A percentile compares a stretch with the other conserved stretches of the same genome.
These are phyloP conservation scores for Schizonepeta tenuifolia DNA, from an alignment of 257 asterid species.

Conservation along the genomic window DNA sequence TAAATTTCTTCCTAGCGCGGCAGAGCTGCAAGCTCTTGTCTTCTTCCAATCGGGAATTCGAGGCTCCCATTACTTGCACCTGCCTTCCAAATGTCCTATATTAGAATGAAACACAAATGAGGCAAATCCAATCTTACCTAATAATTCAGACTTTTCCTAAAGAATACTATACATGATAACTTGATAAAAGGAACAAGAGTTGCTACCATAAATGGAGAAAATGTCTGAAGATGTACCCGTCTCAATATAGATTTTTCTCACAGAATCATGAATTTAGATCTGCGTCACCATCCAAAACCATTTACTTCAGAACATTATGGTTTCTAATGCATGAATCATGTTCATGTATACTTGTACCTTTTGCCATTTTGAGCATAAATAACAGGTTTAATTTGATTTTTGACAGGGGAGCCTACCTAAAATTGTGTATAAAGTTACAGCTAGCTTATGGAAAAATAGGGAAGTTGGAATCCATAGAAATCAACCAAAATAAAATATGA, in stretches of 20 bases:
- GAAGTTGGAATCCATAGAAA: not conserved
- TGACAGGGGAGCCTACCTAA: not conserved
- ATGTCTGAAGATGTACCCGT: not conserved
- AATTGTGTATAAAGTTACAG: not conserved
- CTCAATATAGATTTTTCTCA: not conserved
- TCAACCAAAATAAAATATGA: constrained; percentile 16
- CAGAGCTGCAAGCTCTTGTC: constrained; percentile 92
- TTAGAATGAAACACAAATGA: not conserved
- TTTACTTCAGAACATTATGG: not conserved
- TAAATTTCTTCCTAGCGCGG: constrained; percentile 83
- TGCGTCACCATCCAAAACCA: constrained; percentile 22
- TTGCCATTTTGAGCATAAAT: not conserved
- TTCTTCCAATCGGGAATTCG: constrained; percentile 81
- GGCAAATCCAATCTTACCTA: not conserved
- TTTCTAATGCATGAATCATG: not conserved
- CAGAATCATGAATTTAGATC: not conserved
- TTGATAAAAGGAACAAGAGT: not conserved
- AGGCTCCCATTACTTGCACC: constrained; percentile 80
- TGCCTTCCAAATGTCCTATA: constrained; percentile 26
- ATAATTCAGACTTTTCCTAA: not conserved
- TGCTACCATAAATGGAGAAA: not conserved
- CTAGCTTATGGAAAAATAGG: not conserved
- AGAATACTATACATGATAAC: not conserved
- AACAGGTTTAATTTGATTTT: not conserved
- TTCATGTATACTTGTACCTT: not conserved